phyloP scores from a whole-genome alignment of 257 asterid genomes.

The Solanum sitiens region DNA sequence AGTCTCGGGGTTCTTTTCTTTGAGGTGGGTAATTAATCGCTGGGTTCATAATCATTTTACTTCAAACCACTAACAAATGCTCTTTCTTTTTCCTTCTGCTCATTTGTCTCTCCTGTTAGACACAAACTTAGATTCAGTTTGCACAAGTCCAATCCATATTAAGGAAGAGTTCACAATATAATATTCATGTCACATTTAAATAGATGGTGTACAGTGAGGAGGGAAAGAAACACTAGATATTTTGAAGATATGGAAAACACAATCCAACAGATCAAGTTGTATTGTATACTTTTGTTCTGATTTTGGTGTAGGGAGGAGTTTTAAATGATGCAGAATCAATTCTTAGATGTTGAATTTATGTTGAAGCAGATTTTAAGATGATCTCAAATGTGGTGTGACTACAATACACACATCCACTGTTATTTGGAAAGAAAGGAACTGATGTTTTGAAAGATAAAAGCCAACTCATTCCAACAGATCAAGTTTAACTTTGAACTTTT shows the following conservation, averaged over 20 bases:
- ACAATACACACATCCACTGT: background rate
- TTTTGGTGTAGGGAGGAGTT: background rate
- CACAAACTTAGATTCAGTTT: background rate
- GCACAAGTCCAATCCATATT: background rate
- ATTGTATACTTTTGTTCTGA: background rate
- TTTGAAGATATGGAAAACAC: background rate
- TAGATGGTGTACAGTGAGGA: background rate
- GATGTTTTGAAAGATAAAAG: background rate
- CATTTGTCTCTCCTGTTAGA: background rate
- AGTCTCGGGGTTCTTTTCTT: slow-evolving; percentile 37
- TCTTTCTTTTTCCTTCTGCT: background rate
- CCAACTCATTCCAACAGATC: background rate
- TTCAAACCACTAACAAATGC: background rate
- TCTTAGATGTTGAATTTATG: background rate
- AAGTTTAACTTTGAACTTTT: background rate
- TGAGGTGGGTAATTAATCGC: slow-evolving; percentile 19
- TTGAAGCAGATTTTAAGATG: background rate
- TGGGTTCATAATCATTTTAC: background rate
- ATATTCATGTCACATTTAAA: background rate
- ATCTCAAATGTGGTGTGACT: background rate
- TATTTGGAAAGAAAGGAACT: background rate
- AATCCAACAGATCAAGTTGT: background rate
- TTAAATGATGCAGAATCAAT: background rate
- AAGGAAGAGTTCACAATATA: background rate
- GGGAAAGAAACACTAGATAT: background rate